Percentiles rank a stretch among this genome's conserved stretches.
phyloP scores from a whole-genome alignment of 495 filamentous ascomycete species.

The Penicillium cosmopolitanum region DNA sequence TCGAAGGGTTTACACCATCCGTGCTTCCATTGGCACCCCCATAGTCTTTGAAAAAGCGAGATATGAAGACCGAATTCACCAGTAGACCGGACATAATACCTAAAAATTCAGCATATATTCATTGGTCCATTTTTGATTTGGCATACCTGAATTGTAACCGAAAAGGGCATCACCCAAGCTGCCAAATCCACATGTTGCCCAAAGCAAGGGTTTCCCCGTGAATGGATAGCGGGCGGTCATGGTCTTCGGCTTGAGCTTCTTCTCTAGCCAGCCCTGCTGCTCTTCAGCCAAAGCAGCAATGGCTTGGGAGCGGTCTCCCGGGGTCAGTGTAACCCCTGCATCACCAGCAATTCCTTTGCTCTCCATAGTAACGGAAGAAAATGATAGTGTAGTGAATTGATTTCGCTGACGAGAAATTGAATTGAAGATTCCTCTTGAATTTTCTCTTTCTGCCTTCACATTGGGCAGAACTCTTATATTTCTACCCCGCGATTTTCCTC shows the following conservation, averaged over 20 bases:
- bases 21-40: slow-evolving; percentile 32
- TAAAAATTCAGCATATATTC: slow-evolving; percentile 14
- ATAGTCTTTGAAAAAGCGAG: slow-evolving; percentile 34
- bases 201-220: slow-evolving; percentile 28
- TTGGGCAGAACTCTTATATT: slow-evolving; percentile 5
- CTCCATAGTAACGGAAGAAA: not conserved
- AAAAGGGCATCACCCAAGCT: slow-evolving; percentile 37
- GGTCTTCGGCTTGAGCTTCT: slow-evolving; percentile 31
- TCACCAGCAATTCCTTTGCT: not conserved
- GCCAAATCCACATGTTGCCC: slow-evolving; percentile 34
- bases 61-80: slow-evolving; percentile 33
- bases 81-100: slow-evolving; percentile 38
- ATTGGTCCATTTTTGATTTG: not conserved
- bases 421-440: not conserved
- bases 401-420: no score
- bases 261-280: slow-evolving; percentile 32
- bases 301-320: slow-evolving; percentile 15
- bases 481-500: slow-evolving; percentile 9
- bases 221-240: slow-evolving; percentile 32
- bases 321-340: not conserved
- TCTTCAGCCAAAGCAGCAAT: slow-evolving; percentile 19
- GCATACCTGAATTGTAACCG: slow-evolving; percentile 34
- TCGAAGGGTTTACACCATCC: slow-evolving; percentile 28
- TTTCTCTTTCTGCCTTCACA: not conserved
- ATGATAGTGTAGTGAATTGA: no score